Base-by-base conservation (phyloP, 2,329 filamentous ascomycete species). In the Parastagonospora nodorum region DNA sequence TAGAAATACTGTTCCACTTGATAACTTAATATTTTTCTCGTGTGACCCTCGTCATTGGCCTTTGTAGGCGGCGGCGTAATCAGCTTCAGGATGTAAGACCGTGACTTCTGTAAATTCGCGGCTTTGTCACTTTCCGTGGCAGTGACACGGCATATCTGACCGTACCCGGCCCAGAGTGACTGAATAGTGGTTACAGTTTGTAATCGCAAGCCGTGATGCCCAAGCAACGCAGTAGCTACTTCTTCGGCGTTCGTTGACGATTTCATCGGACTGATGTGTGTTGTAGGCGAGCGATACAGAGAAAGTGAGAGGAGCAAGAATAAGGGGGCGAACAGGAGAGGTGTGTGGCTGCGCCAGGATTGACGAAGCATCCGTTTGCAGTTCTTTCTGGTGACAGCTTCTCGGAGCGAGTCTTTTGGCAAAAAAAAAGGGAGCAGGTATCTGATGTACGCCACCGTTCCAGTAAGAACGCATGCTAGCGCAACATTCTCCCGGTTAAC, bases 1-100 rank as follows among this genome's bases (percentile, higher is more conserved):
- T 89, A 89, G 57, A 89, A 89, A 57, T 80, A 81, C 61, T 86
- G 84, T 68, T 89, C 86, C 3, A 87, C 83, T 39, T 85, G 78
- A 57, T 89, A 89, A 63, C 84, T 87, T 27, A 88, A 68, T 51
- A 88, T 80, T 63, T 89, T 89, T 6, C 86, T 80, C 0, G 84
- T 60, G 56, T 88, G 85, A 0, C 85, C 84, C 60, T 88, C 85
- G 32, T 86, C 81, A 2, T 72, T 42, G 5, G 57, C 47, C n/a
- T 58, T 58, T 24, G 53, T 59, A 0, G 33, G 68, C 48, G 84
- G 83, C 6, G 83, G 83, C 0, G 79, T 79, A 33, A 88, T 84
- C 45, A 85, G 75, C 62, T 88, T 88, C 6, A 88, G 68, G 9
- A 88, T 78, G 31, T 85, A 72, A 12, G 75, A 72, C 1, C 65